phyloP scores from a whole-genome alignment of 352 stramenopile species.

The Thalassiosira mediterranea region DNA sequence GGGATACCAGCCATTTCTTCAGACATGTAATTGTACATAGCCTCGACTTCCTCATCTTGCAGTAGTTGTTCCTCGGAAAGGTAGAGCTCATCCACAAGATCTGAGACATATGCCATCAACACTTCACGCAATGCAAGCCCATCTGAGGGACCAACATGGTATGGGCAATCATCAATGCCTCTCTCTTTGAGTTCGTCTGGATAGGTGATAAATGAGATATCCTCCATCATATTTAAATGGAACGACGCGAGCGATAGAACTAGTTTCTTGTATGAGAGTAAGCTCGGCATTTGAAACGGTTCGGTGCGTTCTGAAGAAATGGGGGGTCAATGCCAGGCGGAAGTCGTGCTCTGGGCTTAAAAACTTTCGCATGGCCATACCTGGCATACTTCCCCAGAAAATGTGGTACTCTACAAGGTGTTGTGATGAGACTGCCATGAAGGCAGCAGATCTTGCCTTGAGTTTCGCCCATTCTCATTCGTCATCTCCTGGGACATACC shows the following conservation, averaged over 20 bases:
- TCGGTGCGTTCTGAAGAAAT: slow-evolving; percentile 19
- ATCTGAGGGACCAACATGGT: slow-evolving; percentile 11
- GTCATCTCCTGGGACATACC: slow-evolving; percentile 1
- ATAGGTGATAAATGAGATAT: slow-evolving; percentile 10
- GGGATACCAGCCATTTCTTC: slow-evolving; percentile 7
- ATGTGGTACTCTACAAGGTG: slow-evolving; percentile 15
- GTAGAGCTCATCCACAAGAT: slow-evolving; percentile 16
- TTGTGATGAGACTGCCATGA: slow-evolving; percentile 1
- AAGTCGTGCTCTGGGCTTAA: slow-evolving; percentile 2
- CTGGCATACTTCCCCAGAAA: slow-evolving; percentile 4
- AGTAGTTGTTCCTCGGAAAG: neutral
- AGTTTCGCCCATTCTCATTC: slow-evolving; percentile 22
- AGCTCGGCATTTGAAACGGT: no score
- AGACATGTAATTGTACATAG: slow-evolving; percentile 6
- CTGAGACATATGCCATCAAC: slow-evolving; percentile 11
- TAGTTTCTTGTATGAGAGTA: no score
- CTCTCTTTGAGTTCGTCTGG: slow-evolving; percentile 16
- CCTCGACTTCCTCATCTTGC: slow-evolving; percentile 1
- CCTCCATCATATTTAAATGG: neutral
- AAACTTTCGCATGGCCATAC: slow-evolving; percentile 11
- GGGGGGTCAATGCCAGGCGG: slow-evolving; percentile 7
- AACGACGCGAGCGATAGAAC: no score
- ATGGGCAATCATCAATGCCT: slow-evolving; percentile 9
- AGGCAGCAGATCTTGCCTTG: slow-evolving; percentile 5
- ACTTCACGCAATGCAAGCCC: slow-evolving; percentile 10